A percentile compares a stretch with the other conserved stretches of the same genome.
Conservation (phyloP, 2,329 filamentous ascomycete species). For the Plenodomus lindquistii region DNA sequence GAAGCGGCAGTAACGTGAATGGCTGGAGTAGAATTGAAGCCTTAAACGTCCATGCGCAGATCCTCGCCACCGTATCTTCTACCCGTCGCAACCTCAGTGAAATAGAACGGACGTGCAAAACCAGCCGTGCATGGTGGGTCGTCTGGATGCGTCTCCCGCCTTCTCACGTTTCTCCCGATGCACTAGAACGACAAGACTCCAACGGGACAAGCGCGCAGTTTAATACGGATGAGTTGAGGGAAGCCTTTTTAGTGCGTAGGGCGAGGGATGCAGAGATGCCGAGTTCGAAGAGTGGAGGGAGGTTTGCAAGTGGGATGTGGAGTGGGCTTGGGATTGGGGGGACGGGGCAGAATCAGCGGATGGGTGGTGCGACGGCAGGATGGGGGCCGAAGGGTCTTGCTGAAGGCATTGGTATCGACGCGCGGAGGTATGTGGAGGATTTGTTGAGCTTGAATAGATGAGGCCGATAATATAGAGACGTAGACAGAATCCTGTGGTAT, state of each 20-base stretch:
- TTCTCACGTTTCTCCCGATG: slow-evolving; percentile 17
- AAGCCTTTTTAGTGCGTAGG: slow-evolving; percentile 50
- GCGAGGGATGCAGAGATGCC: slow-evolving; percentile 38
- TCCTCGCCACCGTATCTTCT: slow-evolving; percentile 60
- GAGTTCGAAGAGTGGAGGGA: slow-evolving; percentile 19
- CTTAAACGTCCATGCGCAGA: slow-evolving; percentile 63
- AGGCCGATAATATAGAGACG: background rate
- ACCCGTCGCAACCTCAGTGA: slow-evolving; percentile 52
- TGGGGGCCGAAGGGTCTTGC: slow-evolving; percentile 64
- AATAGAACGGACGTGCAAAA: slow-evolving; percentile 65
- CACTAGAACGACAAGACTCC: slow-evolving; percentile 1
- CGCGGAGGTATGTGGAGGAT: slow-evolving; percentile 73
- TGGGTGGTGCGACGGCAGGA: slow-evolving; percentile 50
- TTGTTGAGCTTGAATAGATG: slow-evolving; percentile 63
- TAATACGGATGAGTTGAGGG: slow-evolving; percentile 39
- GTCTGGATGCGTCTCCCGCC: slow-evolving; percentile 62
- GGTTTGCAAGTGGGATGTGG: slow-evolving; percentile 41
- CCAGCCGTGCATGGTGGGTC: slow-evolving; percentile 68
- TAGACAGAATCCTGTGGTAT: too few species aligned
- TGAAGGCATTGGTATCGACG: slow-evolving; percentile 77
- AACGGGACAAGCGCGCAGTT: slow-evolving; percentile 21
- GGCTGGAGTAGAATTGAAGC: slow-evolving; percentile 62
- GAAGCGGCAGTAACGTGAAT: slow-evolving; percentile 6
- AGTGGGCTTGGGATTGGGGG: slow-evolving; percentile 25
- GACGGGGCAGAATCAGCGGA: slow-evolving; percentile 26